These are phyloP conservation scores for Plantago coronopus DNA, from an alignment of 305 asterid genomes.

Conservation along the genomic window DNA sequence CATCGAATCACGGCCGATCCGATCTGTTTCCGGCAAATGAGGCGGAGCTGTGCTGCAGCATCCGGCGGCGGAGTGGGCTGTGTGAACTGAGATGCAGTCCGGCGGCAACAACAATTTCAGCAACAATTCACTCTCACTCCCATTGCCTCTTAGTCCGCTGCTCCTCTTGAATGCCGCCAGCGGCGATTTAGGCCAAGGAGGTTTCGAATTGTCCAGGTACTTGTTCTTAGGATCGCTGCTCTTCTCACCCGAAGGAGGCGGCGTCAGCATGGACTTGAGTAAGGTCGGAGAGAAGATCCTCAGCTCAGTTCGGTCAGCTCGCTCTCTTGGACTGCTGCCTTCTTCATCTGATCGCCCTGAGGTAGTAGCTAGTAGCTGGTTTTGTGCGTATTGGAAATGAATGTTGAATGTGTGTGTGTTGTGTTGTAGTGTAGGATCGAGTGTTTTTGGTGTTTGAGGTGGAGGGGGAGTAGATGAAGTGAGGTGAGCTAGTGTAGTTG, in stretches of 20 bases:
- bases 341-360: constrained; percentile 77
- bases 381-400: not conserved
- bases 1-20: constrained; percentile 28
- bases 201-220: constrained; percentile 83
- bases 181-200: constrained; percentile 65
- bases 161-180: constrained; percentile 63
- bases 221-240: constrained; percentile 92
- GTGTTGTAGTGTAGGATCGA: not conserved
- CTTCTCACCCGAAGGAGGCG: constrained; percentile 71
- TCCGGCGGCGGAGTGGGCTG: constrained; percentile 33
- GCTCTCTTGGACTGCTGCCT: constrained; percentile 90
- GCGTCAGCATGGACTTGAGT: constrained; percentile 75
- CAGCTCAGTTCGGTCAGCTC: constrained; percentile 98
- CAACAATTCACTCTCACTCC: constrained; percentile 48
- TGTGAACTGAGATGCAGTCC: constrained; percentile 85
- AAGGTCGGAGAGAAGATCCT: constrained; percentile 95
- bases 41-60: constrained; percentile 31
- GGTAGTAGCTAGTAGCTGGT: constrained; percentile 29
- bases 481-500: too few relatives aligned
- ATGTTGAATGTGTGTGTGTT: not conserved
- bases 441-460: not conserved
- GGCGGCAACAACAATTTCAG: constrained; percentile 21
- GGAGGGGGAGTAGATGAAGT: too few relatives aligned
- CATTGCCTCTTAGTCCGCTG: constrained; percentile 78
- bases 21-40: constrained; percentile 42